phyloP scores from a whole-genome alignment of 768 basidiomycete genomes.

The Mycena crocata region DNA sequence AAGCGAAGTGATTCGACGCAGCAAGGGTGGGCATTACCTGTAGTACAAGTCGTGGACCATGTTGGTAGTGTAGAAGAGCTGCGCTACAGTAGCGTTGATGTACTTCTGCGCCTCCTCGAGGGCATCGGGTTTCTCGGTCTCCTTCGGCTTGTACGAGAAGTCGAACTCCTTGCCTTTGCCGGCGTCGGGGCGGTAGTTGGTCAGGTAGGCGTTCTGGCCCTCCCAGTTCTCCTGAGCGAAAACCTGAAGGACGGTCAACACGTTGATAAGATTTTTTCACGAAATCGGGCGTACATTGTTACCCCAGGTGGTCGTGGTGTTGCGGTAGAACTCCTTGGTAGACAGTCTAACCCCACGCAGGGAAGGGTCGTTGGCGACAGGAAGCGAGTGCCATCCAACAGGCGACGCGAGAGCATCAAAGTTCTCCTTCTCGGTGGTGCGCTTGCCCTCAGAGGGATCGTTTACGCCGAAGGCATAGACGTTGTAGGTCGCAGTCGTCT shows the following conservation, averaged over 20 bases:
- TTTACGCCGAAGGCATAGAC: conserved; percentile 88
- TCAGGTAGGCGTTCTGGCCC: conserved; percentile 70
- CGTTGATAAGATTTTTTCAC: neutral
- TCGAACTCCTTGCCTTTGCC: conserved; percentile 69
- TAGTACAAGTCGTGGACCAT: conserved; percentile 87
- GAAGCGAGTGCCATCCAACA: conserved; percentile 91
- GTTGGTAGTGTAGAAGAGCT: conserved; percentile 91
- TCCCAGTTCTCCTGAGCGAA: conserved; percentile 97
- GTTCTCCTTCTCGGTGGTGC: conserved; percentile 69
- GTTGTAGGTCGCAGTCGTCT: conserved; percentile 65
- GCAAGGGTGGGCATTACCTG: conserved; percentile 51
- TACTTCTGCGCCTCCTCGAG: conserved; percentile 81
- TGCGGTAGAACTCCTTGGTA: conserved; percentile 57
- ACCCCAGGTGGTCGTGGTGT: conserved; percentile 86
- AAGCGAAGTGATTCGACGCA: neutral
- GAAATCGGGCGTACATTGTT: conserved; percentile 69
- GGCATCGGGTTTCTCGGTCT: conserved; percentile 65
- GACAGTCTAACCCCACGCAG: conserved; percentile 40
- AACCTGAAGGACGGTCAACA: conserved; percentile 53
- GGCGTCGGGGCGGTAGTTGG: conserved; percentile 85
- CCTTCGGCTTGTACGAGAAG: conserved; percentile 79
- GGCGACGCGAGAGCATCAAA: conserved; percentile 86
- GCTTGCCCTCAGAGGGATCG: conserved; percentile 81
- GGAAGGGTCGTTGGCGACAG: conserved; percentile 75
- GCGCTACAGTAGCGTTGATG: conserved; percentile 88